A percentile compares a stretch with the other conserved stretches of the same genome.
Conservation (phyloP, 495 filamentous ascomycete genomes). For the Aspergillus mulundensis region DNA sequence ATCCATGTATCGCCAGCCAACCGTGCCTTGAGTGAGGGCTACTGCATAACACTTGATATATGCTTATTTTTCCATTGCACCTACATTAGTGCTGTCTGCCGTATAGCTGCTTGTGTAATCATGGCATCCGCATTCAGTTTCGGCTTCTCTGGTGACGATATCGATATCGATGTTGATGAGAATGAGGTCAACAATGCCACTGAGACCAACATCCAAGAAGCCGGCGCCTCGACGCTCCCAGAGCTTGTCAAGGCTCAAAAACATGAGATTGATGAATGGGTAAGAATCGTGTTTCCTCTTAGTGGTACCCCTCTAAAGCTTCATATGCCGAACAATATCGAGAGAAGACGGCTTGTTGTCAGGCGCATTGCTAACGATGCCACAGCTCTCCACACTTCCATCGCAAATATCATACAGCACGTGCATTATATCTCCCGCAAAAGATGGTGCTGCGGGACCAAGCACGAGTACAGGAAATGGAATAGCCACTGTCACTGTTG, state of each 20-base stretch:
- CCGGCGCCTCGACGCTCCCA: constrained; percentile 21
- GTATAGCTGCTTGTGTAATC: neutral
- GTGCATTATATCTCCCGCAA: constrained; percentile 48
- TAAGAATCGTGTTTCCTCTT: constrained; percentile 31
- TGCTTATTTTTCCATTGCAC: neutral
- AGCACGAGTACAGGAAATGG: constrained; percentile 24
- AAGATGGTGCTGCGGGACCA: constrained; percentile 16
- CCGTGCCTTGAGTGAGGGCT: neutral
- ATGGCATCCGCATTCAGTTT: constrained; percentile 60
- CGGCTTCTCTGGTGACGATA: constrained; percentile 79
- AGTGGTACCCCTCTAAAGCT: constrained; percentile 31
- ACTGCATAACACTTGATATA: neutral
- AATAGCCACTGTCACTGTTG: constrained; percentile 44
- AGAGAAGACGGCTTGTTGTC: constrained; percentile 6
- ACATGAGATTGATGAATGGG: constrained; percentile 46
- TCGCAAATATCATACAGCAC: constrained; percentile 73
- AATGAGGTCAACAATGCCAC: constrained; percentile 29
- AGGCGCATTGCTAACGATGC: constrained; percentile 41
- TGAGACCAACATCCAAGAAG: constrained; percentile 7
- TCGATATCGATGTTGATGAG: constrained; percentile 68
- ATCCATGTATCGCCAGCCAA: neutral
- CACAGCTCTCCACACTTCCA: constrained; percentile 63
- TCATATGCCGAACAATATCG: no score
- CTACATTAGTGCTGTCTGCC: neutral
- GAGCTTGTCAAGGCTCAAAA: constrained; percentile 32